Evolutionary conservation across 2,329 filamentous ascomycete species (phyloP).

Genomic region (Zymoseptoria passerinii): DNA sequence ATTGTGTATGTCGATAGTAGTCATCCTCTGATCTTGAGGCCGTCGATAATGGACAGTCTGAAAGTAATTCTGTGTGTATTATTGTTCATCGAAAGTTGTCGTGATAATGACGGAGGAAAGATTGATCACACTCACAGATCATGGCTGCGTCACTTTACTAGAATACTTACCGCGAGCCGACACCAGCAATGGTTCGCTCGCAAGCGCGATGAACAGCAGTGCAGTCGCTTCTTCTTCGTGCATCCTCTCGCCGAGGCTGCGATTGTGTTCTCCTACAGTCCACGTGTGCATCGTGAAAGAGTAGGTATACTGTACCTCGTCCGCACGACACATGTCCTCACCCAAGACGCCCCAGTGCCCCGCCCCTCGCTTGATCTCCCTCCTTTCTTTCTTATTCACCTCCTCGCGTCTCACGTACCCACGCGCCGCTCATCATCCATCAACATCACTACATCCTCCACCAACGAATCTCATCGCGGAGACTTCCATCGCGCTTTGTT

Average conservation of each 20-base stretch:
- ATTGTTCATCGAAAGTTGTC: background rate
- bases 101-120: background rate
- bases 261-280: background rate
- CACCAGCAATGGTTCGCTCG: background rate
- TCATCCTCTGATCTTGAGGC: background rate
- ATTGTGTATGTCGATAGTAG: conserved; percentile 1
- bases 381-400: background rate
- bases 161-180: background rate
- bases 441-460: background rate
- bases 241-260: background rate
- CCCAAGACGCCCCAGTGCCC: background rate
- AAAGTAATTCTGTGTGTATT: background rate
- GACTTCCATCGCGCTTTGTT: background rate
- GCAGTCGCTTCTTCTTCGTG: background rate
- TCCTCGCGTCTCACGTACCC: background rate
- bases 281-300: background rate
- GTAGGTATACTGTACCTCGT: background rate
- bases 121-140: background rate
- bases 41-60: background rate
- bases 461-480: conserved; percentile 1
- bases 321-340: background rate
- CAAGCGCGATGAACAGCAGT: background rate
- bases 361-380: background rate
- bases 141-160: background rate
- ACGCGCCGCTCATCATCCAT: background rate